A percentile compares a stretch with the other conserved stretches of the same genome.
Conservation (phyloP, 2,329 filamentous ascomycete genomes). For the Fusarium illudens region DNA sequence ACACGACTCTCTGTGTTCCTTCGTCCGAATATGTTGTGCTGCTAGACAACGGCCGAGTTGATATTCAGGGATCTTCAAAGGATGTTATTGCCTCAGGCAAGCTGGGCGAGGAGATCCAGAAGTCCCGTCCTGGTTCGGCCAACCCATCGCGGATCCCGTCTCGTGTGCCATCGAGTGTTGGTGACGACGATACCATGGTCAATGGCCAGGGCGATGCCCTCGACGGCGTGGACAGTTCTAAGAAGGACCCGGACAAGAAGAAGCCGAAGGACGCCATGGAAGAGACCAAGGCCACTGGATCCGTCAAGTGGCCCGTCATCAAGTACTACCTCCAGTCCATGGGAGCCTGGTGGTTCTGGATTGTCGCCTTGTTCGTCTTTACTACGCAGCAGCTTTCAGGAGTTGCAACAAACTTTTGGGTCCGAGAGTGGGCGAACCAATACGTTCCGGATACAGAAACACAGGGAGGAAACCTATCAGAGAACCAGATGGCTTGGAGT, state of each 20-base stretch:
- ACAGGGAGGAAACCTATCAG: conserved; percentile 16
- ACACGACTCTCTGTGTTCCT: conserved; percentile 86
- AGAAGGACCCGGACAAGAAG: conserved; percentile 54
- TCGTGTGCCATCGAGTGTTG: conserved; percentile 77
- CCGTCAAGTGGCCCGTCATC: conserved; percentile 89
- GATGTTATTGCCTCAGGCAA: conserved; percentile 87
- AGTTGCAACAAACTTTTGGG: conserved; percentile 93
- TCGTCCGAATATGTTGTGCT: conserved; percentile 82
- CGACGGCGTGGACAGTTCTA: conserved; percentile 57
- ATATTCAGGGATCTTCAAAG: conserved; percentile 76
- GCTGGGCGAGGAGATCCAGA: conserved; percentile 84
- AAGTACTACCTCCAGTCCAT: conserved; percentile 86
- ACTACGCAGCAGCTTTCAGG: conserved; percentile 83
- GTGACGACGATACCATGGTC: conserved; percentile 68
- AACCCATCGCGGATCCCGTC: conserved; percentile 79
- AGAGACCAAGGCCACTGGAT: conserved; percentile 84
- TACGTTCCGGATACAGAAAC: conserved; percentile 64
- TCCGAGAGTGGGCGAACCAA: conserved; percentile 92
- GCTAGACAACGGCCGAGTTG: conserved; percentile 85
- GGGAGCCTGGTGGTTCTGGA: conserved; percentile 98
- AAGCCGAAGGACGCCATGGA: conserved; percentile 64
- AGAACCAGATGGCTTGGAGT: conserved; percentile 35
- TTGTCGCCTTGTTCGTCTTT: conserved; percentile 78
- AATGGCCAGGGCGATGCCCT: conserved; percentile 58
- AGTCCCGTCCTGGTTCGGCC: conserved; percentile 74